Base-by-base conservation (phyloP, 768 basidiomycete genomes). In the Hygrophoropsis aurantiaca region DNA sequence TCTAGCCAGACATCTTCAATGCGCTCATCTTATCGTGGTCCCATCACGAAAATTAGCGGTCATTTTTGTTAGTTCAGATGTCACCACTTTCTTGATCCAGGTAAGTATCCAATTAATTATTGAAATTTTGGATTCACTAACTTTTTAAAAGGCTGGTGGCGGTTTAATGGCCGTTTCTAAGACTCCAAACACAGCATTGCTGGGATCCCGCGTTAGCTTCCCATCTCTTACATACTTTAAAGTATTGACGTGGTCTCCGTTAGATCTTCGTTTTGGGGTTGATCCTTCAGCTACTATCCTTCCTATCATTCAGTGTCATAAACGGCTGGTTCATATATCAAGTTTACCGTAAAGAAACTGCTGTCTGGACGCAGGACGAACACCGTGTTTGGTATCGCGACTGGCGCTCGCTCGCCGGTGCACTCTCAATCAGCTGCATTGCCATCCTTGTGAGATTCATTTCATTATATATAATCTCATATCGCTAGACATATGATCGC, bases 1-100 rank as follows among this genome's bases (percentile, higher is more conserved):
- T 11, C 61, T 90, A 3, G 79, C 83, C 5, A 68, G 61, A 19
- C 70, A 77, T 51, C 63, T 87, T 5, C 55, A 68, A 9, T 72
- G 72, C 27, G 69, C 74, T 47, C 50, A 72, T 39, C 73, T 79
- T 54, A 66, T 87, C 19, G 56, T 80, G 21, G 60, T 88, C 18
- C 65, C 68, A 0, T 68, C 78, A 4, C 67, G 65, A 18, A 67
- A 67, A 16, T 75, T 87, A 50, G 82, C 82, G 7, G 49, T 72
- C 24, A 59, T 80, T 10, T 89, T 87, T 59, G 70, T 89, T 38
- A 67, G 73, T 1, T 81, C 79, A 9, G 86, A 89, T 58, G 65
- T 87, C 36, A 69, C 72, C 1, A 85, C 85, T 1, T 87, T 89
- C 67, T 56, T 83, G 4, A 75, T 85, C 36, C 86, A 89, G 62